Evolutionary conservation across 345 rosid genomes (phyloP).

Genomic region (Hibiscus tridactylites): DNA sequence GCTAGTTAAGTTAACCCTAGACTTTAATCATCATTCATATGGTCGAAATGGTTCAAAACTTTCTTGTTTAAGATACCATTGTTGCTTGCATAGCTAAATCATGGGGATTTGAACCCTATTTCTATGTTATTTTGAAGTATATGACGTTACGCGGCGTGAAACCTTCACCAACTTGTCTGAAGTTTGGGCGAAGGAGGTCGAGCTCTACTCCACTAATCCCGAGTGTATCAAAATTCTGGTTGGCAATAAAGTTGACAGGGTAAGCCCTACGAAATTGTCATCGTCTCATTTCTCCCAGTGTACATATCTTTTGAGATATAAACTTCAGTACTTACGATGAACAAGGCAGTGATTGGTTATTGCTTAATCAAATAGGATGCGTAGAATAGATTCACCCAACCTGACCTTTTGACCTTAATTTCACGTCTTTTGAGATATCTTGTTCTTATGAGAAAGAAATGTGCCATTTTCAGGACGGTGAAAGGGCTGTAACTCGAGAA

Average conservation of each 20-base stretch:
- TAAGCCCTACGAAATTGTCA: background rate
- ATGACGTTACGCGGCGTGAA: slow-evolving; percentile 80
- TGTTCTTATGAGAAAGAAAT: background rate
- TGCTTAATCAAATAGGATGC: background rate
- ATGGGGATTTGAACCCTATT: background rate
- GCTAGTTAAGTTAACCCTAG: background rate
- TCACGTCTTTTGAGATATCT: background rate
- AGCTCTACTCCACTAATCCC: slow-evolving; percentile 38
- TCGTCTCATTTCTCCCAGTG: background rate
- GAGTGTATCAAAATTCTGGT: slow-evolving; percentile 6
- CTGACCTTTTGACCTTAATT: background rate
- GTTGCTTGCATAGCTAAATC: slow-evolving; percentile 3
- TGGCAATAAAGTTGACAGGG: slow-evolving; percentile 11
- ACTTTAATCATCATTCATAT: too few relatives aligned
- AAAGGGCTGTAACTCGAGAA: slow-evolving; percentile 71
- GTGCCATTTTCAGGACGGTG: slow-evolving; percentile 48
- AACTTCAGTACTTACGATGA: background rate
- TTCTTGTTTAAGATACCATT: background rate
- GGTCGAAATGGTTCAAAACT: too few relatives aligned
- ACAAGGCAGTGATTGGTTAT: background rate
- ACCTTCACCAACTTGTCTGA: slow-evolving; percentile 72
- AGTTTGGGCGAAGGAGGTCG: slow-evolving; percentile 81
- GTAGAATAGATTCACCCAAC: background rate
- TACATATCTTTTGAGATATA: background rate
- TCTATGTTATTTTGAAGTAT: slow-evolving; percentile 35